Conservation (phyloP, 306 rosid genomes). For the Citrullus mucosospermus region DNA sequence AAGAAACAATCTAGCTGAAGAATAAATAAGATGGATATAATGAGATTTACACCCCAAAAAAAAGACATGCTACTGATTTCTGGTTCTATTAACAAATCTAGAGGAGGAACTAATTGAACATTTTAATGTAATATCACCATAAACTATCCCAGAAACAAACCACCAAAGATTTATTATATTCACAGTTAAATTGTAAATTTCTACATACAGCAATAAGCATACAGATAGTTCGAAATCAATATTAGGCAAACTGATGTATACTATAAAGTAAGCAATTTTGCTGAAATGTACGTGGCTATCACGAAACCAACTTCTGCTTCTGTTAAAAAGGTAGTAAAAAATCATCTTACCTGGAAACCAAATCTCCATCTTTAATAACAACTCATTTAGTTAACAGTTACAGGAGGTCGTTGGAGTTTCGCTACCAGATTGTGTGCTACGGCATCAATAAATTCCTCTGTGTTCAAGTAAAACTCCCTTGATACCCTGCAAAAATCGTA, state of each 20-base stretch:
- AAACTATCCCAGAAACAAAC: background rate
- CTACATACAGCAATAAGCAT: background rate
- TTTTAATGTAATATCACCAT: background rate
- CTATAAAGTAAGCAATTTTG: background rate
- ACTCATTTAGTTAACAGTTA: constrained; percentile 1
- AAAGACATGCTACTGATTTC: background rate
- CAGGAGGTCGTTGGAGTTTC: constrained; percentile 40
- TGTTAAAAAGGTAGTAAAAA: background rate
- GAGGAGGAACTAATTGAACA: background rate
- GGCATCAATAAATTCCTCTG: constrained; percentile 74
- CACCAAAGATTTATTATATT: background rate
- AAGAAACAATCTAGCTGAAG: no score
- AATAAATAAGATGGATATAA: no score
- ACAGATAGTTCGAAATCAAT: background rate
- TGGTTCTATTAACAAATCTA: background rate
- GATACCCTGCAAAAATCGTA: constrained; percentile 45
- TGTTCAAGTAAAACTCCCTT: constrained; percentile 66
- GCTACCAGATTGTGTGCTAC: constrained; percentile 53
- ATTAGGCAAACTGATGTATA: background rate
- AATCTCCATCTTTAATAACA: background rate
- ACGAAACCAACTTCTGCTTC: background rate
- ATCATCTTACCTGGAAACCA: background rate
- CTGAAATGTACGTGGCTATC: background rate
- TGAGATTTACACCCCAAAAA: no score
- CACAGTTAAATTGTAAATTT: background rate